phyloP scores from a whole-genome alignment of 1,139 yeast species.

The Taphrina flavorubra region DNA sequence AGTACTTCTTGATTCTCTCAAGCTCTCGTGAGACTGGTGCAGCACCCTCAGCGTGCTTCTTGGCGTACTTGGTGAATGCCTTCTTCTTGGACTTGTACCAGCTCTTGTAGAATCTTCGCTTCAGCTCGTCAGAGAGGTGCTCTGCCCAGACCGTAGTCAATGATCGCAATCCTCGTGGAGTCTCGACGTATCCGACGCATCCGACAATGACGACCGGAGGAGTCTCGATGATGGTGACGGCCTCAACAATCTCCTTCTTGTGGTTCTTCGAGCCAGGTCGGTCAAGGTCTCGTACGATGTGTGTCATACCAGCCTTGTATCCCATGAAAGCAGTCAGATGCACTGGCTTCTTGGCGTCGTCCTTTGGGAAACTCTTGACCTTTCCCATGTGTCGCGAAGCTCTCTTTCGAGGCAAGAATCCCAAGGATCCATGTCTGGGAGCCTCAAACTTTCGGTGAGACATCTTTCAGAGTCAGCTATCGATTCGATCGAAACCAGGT shows the following conservation, averaged over 20 bases:
- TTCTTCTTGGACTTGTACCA: slow-evolving; percentile 99
- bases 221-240: slow-evolving; percentile 98
- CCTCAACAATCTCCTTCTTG: slow-evolving; percentile 99
- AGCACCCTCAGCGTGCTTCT: slow-evolving; percentile 93
- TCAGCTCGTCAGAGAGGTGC: slow-evolving; percentile 98
- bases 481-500: neutral
- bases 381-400: slow-evolving; percentile 98
- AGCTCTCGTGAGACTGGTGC: slow-evolving; percentile 92
- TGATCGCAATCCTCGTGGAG: slow-evolving; percentile 99
- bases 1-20: slow-evolving; percentile 98
- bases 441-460: slow-evolving; percentile 99
- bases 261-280: slow-evolving; percentile 99
- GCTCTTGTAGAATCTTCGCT: slow-evolving; percentile 99
- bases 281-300: slow-evolving; percentile 99
- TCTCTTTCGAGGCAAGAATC: slow-evolving; percentile 77
- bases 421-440: slow-evolving; percentile 99
- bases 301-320: slow-evolving; percentile 99
- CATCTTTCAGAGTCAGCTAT: slow-evolving; percentile 57
- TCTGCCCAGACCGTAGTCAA: slow-evolving; percentile 99
- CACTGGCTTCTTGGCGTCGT: slow-evolving; percentile 96
- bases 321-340: slow-evolving; percentile 99
- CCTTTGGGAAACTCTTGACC: slow-evolving; percentile 99
- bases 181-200: slow-evolving; percentile 99
- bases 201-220: slow-evolving; percentile 99
- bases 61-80: slow-evolving; percentile 99